phyloP scores from a whole-genome alignment of 129 eudicot species.

The Dittrichia graveolens region DNA sequence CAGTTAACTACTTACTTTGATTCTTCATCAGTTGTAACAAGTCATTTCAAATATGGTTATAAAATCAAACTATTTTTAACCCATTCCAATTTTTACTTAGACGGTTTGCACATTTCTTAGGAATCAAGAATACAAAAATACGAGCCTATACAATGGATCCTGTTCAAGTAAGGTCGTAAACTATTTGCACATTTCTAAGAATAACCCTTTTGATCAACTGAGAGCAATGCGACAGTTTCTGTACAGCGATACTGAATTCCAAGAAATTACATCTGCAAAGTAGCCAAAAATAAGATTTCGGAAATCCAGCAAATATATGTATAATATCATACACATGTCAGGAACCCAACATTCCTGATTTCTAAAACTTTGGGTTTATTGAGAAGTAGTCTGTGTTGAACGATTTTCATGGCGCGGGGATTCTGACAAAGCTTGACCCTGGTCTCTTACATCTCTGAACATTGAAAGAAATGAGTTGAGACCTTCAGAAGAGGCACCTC shows the following conservation, averaged over 20 bases:
- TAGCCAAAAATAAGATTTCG: not conserved
- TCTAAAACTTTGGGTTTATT: too few relatives aligned
- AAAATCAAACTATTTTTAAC: too few relatives aligned
- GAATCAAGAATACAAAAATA: too few relatives aligned
- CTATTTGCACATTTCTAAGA: too few relatives aligned
- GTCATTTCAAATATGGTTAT: too few relatives aligned
- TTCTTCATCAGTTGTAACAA: too few relatives aligned
- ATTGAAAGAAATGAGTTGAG: slow-evolving; percentile 86
- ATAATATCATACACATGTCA: slow-evolving; percentile 21
- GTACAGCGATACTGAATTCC: not conserved
- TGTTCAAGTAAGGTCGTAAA: too few relatives aligned
- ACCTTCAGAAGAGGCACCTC: slow-evolving; percentile 92
- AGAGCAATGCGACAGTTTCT: not conserved
- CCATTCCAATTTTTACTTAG: not conserved
- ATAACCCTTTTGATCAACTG: too few relatives aligned
- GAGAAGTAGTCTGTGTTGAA: slow-evolving; percentile 25
- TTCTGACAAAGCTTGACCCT: slow-evolving; percentile 65
- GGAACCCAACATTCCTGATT: not conserved
- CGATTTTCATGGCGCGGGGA: slow-evolving; percentile 58
- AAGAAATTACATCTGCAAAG: slow-evolving; percentile 5
- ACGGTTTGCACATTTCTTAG: too few relatives aligned
- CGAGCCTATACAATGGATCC: too few relatives aligned
- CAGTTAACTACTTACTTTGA: too few relatives aligned
- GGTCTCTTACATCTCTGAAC: slow-evolving; percentile 70
- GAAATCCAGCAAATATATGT: not conserved